Evolutionary conservation across 1,284 basidiomycete species (phyloP).

Genomic region (Trametes sp.): DNA sequence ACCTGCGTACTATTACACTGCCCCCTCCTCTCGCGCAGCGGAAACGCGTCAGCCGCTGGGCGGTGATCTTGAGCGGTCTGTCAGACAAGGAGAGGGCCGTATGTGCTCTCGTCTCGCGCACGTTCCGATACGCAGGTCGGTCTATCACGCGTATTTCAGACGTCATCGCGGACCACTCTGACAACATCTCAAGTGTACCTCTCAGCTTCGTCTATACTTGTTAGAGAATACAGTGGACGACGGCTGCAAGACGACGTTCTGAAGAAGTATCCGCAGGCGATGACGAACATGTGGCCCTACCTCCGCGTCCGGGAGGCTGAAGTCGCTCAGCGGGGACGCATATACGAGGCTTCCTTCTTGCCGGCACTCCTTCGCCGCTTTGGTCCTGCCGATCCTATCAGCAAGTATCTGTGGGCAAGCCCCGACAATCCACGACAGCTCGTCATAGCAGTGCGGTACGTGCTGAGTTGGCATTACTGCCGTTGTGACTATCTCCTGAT

Average conservation of each 20-base stretch:
- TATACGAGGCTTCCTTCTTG: slow-evolving; percentile 60
- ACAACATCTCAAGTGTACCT: slow-evolving; percentile 57
- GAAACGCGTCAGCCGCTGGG: slow-evolving; percentile 58
- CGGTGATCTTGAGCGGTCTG: slow-evolving; percentile 62
- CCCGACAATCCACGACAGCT: slow-evolving; percentile 65
- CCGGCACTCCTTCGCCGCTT: slow-evolving; percentile 41
- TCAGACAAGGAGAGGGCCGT: slow-evolving; percentile 48
- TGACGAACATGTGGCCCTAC: slow-evolving; percentile 76
- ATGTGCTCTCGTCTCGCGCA: slow-evolving; percentile 60
- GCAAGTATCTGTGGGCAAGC: slow-evolving; percentile 61
- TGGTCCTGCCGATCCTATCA: slow-evolving; percentile 45
- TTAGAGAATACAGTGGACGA: slow-evolving; percentile 53
- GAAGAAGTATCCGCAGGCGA: slow-evolving; percentile 48
- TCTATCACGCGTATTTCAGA: not conserved
- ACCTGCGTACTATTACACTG: slow-evolving; percentile 53
- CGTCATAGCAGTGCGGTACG: slow-evolving; percentile 62
- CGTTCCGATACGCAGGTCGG: slow-evolving; percentile 72
- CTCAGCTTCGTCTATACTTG: slow-evolving; percentile 59
- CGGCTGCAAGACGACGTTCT: slow-evolving; percentile 51
- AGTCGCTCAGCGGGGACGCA: slow-evolving; percentile 41
- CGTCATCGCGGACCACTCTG: not conserved
- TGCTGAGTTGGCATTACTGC: not conserved
- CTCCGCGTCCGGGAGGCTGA: slow-evolving; percentile 59
- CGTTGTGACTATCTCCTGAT: too few species aligned
- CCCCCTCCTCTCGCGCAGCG: slow-evolving; percentile 66